Base-by-base conservation (phyloP, 2,329 filamentous ascomycete species). In the Blastomyces emzantsi region DNA sequence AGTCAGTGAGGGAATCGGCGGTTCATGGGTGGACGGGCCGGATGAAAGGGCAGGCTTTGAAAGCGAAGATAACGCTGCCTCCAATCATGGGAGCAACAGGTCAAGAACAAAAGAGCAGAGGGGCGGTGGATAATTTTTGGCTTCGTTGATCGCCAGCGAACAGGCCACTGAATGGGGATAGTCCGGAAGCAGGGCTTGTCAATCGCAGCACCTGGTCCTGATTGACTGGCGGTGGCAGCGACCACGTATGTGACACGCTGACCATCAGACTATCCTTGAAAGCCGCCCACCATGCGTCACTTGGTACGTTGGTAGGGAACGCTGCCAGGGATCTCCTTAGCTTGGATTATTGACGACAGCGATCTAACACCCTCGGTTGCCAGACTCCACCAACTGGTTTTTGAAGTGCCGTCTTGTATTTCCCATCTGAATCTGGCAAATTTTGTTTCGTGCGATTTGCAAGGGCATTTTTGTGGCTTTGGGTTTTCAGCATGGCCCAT, bases 171-270 rank as follows among this genome's bases (percentile, higher is more conserved):
- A 60, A 62, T 60, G 57, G 57, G 62, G 63, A 64, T 64, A 64
- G 56, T 47, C 11, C 28, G n/a, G 60, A 56, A 33, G 8, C 30
- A 56, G 55, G 54, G 60, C 56, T 63, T 51, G 61, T 63, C 60
- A 62, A 61, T 66, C 62, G 60, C 60, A 63, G 33, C 56, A 60
- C 63, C 54, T 62, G 47, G 64, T 39, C 39, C 8, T 17, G 58
- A 67, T 65, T 61, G 65, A 69, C 65, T 69, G 68, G 68, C 61
- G 54, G 62, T 63, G 56, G 65, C 56, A 64, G 62, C 67, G 60
- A 67, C 68, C 68, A 69, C 68, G 68, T 68, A 68, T 67, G 52
- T 64, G 56, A 54, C 63, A 66, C 63, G 62, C 58, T 62, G 51
- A 63, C 54, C 61, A 54, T 28, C 41, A 52, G 9, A 43, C 33